Conservation (phyloP, 148 eudicot species). For the Rhododendron molle region DNA sequence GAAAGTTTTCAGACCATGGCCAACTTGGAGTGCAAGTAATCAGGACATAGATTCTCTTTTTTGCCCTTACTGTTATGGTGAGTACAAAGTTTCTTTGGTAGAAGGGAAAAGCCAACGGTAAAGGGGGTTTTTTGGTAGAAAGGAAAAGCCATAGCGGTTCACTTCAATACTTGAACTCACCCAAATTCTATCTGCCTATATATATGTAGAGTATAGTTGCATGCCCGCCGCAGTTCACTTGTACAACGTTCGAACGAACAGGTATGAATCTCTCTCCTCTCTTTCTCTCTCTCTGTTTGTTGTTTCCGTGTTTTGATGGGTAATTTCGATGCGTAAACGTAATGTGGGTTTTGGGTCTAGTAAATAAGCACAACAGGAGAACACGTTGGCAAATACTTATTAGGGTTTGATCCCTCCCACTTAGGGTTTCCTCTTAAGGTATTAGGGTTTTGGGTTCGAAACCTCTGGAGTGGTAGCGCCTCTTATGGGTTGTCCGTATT, state of each 20-base stretch:
- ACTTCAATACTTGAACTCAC: too few relatives aligned
- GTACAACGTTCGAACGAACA: too few relatives aligned
- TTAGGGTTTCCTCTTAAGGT: too few relatives aligned
- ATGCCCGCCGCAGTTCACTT: too few relatives aligned
- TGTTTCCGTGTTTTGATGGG: neutral
- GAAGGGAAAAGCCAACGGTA: too few relatives aligned
- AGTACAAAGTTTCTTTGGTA: neutral
- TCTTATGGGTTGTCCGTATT: neutral
- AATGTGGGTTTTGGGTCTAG: neutral
- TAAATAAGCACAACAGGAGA: neutral
- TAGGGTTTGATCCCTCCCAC: neutral
- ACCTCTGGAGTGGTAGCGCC: neutral
- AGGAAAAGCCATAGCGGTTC: neutral
- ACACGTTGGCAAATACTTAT: neutral
- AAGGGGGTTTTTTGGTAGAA: neutral
- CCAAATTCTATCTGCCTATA: too few relatives aligned
- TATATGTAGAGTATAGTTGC: too few relatives aligned
- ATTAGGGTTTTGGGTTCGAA: neutral
- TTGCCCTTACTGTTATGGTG: neutral
- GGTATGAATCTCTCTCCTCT: too few relatives aligned
- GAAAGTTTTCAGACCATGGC: too few relatives aligned
- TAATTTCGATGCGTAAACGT: neutral
- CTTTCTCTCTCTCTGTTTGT: neutral
- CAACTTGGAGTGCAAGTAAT: too few relatives aligned
- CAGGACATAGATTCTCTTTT: neutral